Evolutionary conservation across 225 moss, liverwort and hornwort species (phyloP), one percentile per base, ranked within the genome.

Genomic region (Ulota crispa): DNA sequence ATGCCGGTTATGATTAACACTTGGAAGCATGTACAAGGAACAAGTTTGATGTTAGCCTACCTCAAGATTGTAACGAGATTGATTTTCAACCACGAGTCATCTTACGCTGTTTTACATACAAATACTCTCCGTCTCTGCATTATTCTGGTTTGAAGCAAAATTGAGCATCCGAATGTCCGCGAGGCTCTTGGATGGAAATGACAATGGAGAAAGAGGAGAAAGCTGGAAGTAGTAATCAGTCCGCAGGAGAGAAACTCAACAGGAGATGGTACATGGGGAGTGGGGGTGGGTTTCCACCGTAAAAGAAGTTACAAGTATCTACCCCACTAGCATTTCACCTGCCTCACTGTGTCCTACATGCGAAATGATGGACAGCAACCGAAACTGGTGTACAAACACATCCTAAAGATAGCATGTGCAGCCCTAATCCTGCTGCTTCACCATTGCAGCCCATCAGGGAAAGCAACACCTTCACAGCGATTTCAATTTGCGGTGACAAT

Each of bases 241-340:
- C 31, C 77, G 78, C 80, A 76, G n/a, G 26, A 71, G 80, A 74
- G 75, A 81, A 83, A 88, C 86, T 91, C 82, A 86, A 85, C 88
- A 88, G 71, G 86, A 66, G 75, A 81, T 80, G 80, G 28, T 75
- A 65, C 75, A 67, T 27, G 34, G 69, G 21, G 42, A 18, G 50
- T 50, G 56, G 68, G 16, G 42, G n/a, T 26, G 50, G 50, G 50
- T 30, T 31, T 63, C 9, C n/a, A 39, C 28, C 37, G 16, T 14
- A 69, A 75, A 75, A 55, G 43, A 68, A 64, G 47, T 59, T 64
- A 64, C 76, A 74, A 63, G 50, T 26, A 81, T 56, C 64, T 71
- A 67, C 65, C 39, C 59, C 68, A 64, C 56, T 52, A 70, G 69
- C 50, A 28, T 82, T 85, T 76, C 77, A 80, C 88, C 86, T 90